These are phyloP conservation scores for Viola odorata DNA, from an alignment of 345 rosid genomes.

Conservation along the genomic window DNA sequence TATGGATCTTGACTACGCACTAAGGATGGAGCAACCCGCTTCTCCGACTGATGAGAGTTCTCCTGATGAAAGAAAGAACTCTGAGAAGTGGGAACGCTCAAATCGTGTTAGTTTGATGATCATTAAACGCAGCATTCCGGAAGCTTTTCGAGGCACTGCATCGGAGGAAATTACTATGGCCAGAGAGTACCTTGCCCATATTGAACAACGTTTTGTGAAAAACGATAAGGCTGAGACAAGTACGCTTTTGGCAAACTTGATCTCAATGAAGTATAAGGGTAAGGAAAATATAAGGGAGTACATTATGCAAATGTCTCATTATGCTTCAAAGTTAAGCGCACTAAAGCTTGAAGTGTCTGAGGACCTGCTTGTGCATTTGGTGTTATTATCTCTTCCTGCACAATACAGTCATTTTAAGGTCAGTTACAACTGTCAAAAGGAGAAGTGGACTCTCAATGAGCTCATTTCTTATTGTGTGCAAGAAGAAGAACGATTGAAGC, in stretches of 20 bases:
- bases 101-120: constrained; percentile 14
- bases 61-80: not conserved
- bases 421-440: constrained; percentile 10
- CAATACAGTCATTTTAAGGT: constrained; percentile 11
- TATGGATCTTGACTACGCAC: constrained; percentile 13
- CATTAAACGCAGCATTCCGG: not conserved
- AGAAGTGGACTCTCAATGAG: constrained; percentile 13
- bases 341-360: not conserved
- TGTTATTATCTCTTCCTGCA: constrained; percentile 4
- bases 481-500: constrained; percentile 9
- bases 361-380: constrained; percentile 2
- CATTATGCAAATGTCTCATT: constrained; percentile 6
- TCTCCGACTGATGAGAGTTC: not conserved
- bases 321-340: constrained; percentile 7
- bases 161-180: not conserved
- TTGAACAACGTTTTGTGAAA: constrained; percentile 11
- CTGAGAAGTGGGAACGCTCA: constrained; percentile 2
- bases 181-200: not conserved
- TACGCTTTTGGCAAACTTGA: not conserved
- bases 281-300: not conserved
- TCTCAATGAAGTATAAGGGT: not conserved
- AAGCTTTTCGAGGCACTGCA: constrained; percentile 1
- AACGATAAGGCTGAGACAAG: constrained; percentile 10
- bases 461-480: constrained; percentile 12
- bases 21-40: not conserved